phyloP scores from a whole-genome alignment of 176 grass and related monocot genomes.

The Oryza australiensis region DNA sequence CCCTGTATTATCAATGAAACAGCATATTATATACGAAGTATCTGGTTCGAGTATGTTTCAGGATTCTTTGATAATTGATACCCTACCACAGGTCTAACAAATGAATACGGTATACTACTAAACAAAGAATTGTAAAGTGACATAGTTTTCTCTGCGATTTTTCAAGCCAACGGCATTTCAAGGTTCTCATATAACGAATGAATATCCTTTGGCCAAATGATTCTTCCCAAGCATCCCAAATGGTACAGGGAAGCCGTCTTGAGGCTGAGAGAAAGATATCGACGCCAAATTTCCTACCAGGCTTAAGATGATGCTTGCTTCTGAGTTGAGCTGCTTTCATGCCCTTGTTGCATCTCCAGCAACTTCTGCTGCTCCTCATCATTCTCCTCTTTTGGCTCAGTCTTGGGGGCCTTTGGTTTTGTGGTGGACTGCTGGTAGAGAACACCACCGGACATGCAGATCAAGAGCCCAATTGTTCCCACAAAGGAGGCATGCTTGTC shows the following conservation, averaged over 20 bases:
- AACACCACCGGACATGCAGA: conserved; percentile 78
- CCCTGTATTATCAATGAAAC: background rate
- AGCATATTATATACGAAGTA: conserved; percentile 4
- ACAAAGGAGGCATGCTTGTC: conserved; percentile 66
- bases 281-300: background rate
- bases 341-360: conserved; percentile 49
- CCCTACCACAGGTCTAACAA: conserved; percentile 25
- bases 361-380: conserved; percentile 71
- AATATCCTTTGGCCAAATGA: background rate
- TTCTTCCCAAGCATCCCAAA: conserved; percentile 15
- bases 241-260: conserved; percentile 7
- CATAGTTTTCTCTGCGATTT: background rate
- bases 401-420: conserved; percentile 59
- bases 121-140: conserved; percentile 27
- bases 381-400: conserved; percentile 49
- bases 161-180: background rate
- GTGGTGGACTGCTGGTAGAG: conserved; percentile 77
- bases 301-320: conserved; percentile 29
- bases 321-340: conserved; percentile 38
- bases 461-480: conserved; percentile 72
- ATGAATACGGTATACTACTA: conserved; percentile 2
- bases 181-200: background rate
- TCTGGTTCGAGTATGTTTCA: conserved; percentile 7
- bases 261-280: background rate
- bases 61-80: background rate